Percentiles rank a stretch among this genome's conserved stretches.
These are phyloP conservation scores for Metschnikowia rubicola DNA, from an alignment of 805 yeast species.

Conservation along the genomic window DNA sequence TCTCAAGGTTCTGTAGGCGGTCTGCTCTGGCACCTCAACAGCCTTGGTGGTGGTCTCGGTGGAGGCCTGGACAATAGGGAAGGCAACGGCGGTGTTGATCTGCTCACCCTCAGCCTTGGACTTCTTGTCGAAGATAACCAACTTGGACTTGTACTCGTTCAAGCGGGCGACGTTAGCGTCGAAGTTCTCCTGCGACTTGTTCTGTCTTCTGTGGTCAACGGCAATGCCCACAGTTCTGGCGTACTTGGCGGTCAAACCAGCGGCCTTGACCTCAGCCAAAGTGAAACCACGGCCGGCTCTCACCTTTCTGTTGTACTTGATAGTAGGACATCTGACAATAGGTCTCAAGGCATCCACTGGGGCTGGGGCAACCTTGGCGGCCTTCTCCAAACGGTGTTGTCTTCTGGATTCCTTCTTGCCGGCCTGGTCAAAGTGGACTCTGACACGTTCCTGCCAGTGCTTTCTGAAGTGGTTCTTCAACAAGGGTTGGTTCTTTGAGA, in stretches of 20 bases:
- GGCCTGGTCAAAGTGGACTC: slow-evolving; percentile 99
- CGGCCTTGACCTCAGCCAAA: slow-evolving; percentile 96
- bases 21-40: slow-evolving; percentile 64
- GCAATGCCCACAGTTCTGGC: slow-evolving; percentile 99
- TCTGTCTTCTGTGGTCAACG: slow-evolving; percentile 99
- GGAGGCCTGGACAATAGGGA: slow-evolving; percentile 87
- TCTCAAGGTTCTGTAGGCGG: slow-evolving; percentile 94
- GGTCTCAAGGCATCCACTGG: slow-evolving; percentile 97
- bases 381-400: slow-evolving; percentile 87
- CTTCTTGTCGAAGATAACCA: slow-evolving; percentile 94
- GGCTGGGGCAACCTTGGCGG: slow-evolving; percentile 95
- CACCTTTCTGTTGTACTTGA: slow-evolving; percentile 98
- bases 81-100: slow-evolving; percentile 66
- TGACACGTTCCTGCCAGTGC: slow-evolving; percentile 99
- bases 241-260: slow-evolving; percentile 83
- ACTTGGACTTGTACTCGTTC: slow-evolving; percentile 91
- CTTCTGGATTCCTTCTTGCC: slow-evolving; percentile 99
- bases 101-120: slow-evolving; percentile 73
- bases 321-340: slow-evolving; percentile 97
- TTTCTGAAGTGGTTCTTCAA: slow-evolving; percentile 99
- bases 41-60: slow-evolving; percentile 82
- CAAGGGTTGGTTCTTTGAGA: slow-evolving; percentile 97
- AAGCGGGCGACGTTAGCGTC: slow-evolving; percentile 94
- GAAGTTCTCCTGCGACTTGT: slow-evolving; percentile 94
- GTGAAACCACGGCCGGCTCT: slow-evolving; percentile 99